phyloP scores from a whole-genome alignment of 2,329 filamentous ascomycete genomes.

The Trichoderma citrinoviride region DNA sequence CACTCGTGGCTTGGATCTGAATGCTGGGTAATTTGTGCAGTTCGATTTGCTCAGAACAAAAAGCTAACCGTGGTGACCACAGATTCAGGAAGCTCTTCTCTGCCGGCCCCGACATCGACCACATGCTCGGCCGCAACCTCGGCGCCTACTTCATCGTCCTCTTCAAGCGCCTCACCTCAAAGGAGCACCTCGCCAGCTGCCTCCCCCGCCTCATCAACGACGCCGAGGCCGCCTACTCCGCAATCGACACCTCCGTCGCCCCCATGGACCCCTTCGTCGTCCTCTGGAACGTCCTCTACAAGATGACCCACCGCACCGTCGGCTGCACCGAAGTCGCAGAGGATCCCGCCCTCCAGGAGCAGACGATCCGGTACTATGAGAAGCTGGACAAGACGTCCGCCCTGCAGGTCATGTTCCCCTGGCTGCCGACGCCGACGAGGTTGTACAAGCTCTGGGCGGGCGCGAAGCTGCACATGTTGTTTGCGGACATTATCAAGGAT shows the following conservation, averaged over 20 bases:
- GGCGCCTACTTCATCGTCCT: slow-evolving; percentile 29
- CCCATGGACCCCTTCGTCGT: slow-evolving; percentile 51
- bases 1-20: slow-evolving; percentile 42
- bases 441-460: slow-evolving; percentile 45
- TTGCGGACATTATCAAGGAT: slow-evolving; percentile 47
- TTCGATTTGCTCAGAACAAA: background rate
- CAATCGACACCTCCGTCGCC: background rate
- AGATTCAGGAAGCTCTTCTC: slow-evolving; percentile 36
- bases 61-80: background rate
- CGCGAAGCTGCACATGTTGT: slow-evolving; percentile 46
- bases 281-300: slow-evolving; percentile 52
- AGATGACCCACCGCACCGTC: slow-evolving; percentile 56
- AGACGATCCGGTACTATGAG: slow-evolving; percentile 46
- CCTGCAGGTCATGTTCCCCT: slow-evolving; percentile 51
- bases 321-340: slow-evolving; percentile 54
- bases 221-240: slow-evolving; percentile 25
- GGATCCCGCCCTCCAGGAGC: slow-evolving; percentile 40
- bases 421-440: slow-evolving; percentile 46
- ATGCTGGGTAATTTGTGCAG: slow-evolving; percentile 38
- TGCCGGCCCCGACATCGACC: slow-evolving; percentile 29
- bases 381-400: slow-evolving; percentile 45
- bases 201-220: slow-evolving; percentile 46
- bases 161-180: slow-evolving; percentile 38
- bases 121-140: slow-evolving; percentile 27
- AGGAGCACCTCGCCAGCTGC: slow-evolving; percentile 38